Conservation (phyloP, 2,329 filamentous ascomycete genomes). For the Aschersonia sp. region DNA sequence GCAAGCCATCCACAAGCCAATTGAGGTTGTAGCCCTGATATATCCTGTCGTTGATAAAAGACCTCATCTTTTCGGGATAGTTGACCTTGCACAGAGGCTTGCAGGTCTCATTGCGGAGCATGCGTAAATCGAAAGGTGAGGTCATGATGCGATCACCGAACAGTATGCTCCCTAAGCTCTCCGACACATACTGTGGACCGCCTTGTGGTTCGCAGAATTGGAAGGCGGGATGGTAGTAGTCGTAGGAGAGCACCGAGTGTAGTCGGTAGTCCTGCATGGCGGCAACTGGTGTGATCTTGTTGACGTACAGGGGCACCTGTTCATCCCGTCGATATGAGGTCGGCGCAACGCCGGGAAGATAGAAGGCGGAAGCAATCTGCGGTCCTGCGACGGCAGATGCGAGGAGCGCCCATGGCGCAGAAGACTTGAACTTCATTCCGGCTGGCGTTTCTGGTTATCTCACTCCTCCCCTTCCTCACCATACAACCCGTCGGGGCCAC, state of each 20-base stretch:
- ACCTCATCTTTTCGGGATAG: slow-evolving; percentile 49
- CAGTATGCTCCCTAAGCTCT: slow-evolving; percentile 79
- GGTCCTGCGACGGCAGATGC: slow-evolving; percentile 35
- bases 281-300: slow-evolving; percentile 77
- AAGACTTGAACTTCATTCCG: slow-evolving; percentile 30
- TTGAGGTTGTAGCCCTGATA: slow-evolving; percentile 81
- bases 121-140: slow-evolving; percentile 82
- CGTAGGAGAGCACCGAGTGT: slow-evolving; percentile 87
- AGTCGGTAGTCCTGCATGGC: slow-evolving; percentile 65
- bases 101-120: slow-evolving; percentile 79
- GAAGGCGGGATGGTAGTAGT: slow-evolving; percentile 85
- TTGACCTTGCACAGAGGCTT: slow-evolving; percentile 59
- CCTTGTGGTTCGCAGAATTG: slow-evolving; percentile 73
- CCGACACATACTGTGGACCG: slow-evolving; percentile 66
- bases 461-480: background rate
- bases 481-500: background rate
- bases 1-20: slow-evolving; percentile 89
- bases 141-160: slow-evolving; percentile 96
- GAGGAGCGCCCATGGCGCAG: slow-evolving; percentile 35
- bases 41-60: slow-evolving; percentile 76
- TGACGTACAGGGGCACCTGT: slow-evolving; percentile 77
- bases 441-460: background rate
- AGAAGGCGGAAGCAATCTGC: slow-evolving; percentile 60
- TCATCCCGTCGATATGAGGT: slow-evolving; percentile 78
- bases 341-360: slow-evolving; percentile 89